Conservation (phyloP, 2,329 filamentous ascomycete genomes). For the Fusarium tuaranense region DNA sequence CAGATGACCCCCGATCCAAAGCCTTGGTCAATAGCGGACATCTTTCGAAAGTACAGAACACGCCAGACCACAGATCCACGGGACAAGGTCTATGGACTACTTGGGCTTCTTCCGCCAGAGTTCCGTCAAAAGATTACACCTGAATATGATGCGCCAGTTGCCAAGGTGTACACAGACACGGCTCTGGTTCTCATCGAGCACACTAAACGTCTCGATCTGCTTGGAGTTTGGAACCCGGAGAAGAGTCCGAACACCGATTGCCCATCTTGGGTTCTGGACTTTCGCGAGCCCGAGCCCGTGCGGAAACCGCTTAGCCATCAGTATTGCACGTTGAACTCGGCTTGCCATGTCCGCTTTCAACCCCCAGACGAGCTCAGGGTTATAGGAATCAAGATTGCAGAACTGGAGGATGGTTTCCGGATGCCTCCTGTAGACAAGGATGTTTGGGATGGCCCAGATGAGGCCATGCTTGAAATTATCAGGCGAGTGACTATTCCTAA, state of each 20-base stretch:
- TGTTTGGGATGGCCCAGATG: not conserved
- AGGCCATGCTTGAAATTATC: not conserved
- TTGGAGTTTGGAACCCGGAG: not conserved
- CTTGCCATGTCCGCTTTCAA: not conserved
- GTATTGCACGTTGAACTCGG: not conserved
- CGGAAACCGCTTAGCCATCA: not conserved
- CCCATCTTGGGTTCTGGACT: constrained; percentile 2
- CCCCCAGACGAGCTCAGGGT: not conserved
- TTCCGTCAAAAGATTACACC: not conserved
- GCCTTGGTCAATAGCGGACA: not conserved
- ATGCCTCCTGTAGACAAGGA: not conserved
- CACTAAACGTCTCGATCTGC: not conserved
- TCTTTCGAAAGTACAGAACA: not conserved
- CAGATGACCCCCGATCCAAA: not conserved
- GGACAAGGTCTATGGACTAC: constrained; percentile 1
- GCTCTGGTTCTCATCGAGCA: not conserved
- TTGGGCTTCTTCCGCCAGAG: not conserved
- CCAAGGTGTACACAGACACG: not conserved
- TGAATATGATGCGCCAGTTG: not conserved
- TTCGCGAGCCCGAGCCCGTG: not conserved
- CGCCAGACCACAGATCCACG: not conserved
- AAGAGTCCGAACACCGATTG: not conserved
- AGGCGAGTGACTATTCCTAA: not conserved
- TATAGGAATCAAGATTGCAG: not conserved
- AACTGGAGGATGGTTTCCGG: not conserved